Percentiles rank a stretch among this genome's conserved stretches.
phyloP scores from a whole-genome alignment of 768 basidiomycete species.

The Panaeolus papilionaceus region DNA sequence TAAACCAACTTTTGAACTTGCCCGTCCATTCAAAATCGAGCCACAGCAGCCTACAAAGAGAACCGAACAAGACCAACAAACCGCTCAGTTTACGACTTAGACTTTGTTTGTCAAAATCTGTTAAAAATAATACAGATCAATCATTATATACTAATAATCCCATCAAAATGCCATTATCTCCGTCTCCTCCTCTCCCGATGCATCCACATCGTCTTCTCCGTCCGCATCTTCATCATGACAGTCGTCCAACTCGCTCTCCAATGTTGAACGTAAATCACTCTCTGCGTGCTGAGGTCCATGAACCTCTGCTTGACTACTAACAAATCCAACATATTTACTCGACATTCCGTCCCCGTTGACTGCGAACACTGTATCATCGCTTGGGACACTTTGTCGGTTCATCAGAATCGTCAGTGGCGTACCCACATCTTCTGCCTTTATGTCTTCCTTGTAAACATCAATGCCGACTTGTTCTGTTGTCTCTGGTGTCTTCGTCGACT shows the following conservation, averaged over 20 bases:
- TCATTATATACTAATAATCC: constrained; percentile 22
- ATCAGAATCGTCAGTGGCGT: constrained; percentile 57
- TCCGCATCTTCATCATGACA: constrained; percentile 53
- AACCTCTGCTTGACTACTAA: constrained; percentile 23
- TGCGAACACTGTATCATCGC: constrained; percentile 60
- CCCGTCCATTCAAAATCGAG: constrained; percentile 46
- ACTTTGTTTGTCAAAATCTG: constrained; percentile 9
- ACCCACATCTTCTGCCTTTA: constrained; percentile 60
- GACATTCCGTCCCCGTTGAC: constrained; percentile 30
- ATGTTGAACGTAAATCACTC: constrained; percentile 35
- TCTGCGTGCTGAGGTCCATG: constrained; percentile 33
- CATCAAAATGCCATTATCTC: constrained; percentile 23
- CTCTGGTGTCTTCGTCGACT: constrained; percentile 22
- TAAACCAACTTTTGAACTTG: constrained; percentile 46
- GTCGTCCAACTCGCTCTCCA: constrained; percentile 39
- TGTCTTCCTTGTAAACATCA: constrained; percentile 29
- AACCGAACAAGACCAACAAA: constrained; percentile 13
- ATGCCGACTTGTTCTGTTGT: constrained; percentile 17
- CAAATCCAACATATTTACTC: constrained; percentile 13
- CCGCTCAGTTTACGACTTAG: constrained; percentile 11
- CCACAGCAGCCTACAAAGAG: constrained; percentile 26
- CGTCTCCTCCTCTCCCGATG: constrained; percentile 34
- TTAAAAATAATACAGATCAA: constrained; percentile 2
- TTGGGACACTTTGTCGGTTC: constrained; percentile 61
- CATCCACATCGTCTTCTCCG: constrained; percentile 45